Conservation (phyloP, 2,329 filamentous ascomycete species). For the Diaporthe citriasiana region DNA sequence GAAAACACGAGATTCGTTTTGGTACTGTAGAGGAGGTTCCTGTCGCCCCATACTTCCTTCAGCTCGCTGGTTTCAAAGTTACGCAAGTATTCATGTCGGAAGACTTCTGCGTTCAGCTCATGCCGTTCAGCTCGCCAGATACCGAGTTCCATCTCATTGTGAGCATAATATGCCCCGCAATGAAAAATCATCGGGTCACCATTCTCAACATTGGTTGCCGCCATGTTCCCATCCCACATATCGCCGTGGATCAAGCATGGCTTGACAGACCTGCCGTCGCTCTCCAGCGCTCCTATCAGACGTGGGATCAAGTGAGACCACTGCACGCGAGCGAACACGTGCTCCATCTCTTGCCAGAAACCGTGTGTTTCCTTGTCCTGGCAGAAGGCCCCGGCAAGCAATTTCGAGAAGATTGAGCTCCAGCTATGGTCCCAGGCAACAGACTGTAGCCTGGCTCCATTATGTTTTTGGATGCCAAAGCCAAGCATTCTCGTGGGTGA, state of each 20-base stretch:
- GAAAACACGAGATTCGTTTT: constrained; percentile 15
- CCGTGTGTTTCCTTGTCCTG: constrained; percentile 52
- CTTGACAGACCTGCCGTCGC: constrained; percentile 48
- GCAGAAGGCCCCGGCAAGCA: constrained; percentile 49
- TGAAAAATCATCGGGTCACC: constrained; percentile 54
- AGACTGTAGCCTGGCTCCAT: constrained; percentile 48
- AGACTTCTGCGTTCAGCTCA: constrained; percentile 17
- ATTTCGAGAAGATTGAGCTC: constrained; percentile 54
- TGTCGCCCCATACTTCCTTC: constrained; percentile 31
- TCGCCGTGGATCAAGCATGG: constrained; percentile 56
- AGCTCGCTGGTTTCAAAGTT: constrained; percentile 33
- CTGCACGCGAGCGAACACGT: constrained; percentile 43
- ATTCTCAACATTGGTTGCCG: constrained; percentile 50
- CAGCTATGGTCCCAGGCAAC: constrained; percentile 56
- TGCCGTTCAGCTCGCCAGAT: constrained; percentile 48
- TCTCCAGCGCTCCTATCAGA: constrained; percentile 47
- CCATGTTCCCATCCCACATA: constrained; percentile 58
- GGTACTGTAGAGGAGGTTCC: constrained; percentile 32
- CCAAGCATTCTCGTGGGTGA: constrained; percentile 54
- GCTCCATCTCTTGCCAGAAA: constrained; percentile 49
- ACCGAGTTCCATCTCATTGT: constrained; percentile 56
- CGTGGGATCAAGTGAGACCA: constrained; percentile 52
- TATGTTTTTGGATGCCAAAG: constrained; percentile 52
- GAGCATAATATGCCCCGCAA: constrained; percentile 54
- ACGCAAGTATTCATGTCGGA: constrained; percentile 21